Conservation (phyloP, 805 yeast genomes). For the Sugiyamaella smithiae region DNA sequence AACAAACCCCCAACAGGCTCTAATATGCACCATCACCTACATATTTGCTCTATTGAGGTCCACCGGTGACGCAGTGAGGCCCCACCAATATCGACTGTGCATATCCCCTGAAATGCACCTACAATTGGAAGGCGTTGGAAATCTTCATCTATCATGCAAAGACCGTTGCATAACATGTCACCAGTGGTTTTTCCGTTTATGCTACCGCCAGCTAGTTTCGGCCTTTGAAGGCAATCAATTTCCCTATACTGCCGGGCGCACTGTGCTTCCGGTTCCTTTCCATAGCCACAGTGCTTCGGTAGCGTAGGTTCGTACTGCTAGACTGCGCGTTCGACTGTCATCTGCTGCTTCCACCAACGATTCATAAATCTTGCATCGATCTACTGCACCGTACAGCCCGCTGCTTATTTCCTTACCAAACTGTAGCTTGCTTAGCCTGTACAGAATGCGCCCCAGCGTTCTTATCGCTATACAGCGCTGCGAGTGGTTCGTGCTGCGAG, state of each 20-base stretch:
- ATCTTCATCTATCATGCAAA: too few relatives aligned
- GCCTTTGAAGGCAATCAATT: too few relatives aligned
- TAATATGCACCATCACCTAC: neutral
- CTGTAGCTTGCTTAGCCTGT: constrained; percentile 60
- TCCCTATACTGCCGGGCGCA: constrained; percentile 15
- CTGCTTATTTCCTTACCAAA: constrained; percentile 47
- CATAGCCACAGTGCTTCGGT: constrained; percentile 90
- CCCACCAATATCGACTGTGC: neutral
- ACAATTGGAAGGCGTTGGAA: neutral
- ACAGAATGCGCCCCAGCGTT: constrained; percentile 81
- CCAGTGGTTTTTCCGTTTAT: too few relatives aligned
- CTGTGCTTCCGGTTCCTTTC: constrained; percentile 38
- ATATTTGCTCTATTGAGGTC: neutral
- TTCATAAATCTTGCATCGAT: constrained; percentile 59
- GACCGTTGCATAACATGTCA: too few relatives aligned
- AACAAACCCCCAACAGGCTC: constrained; percentile 3
- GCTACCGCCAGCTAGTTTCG: too few relatives aligned
- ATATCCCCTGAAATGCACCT: constrained; percentile 1
- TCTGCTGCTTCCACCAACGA: constrained; percentile 61
- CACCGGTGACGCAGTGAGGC: neutral
- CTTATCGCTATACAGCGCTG: constrained; percentile 86
- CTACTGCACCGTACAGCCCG: constrained; percentile 69
- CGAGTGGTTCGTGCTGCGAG: constrained; percentile 75
- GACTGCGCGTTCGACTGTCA: constrained; percentile 56
- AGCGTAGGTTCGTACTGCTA: constrained; percentile 79